phyloP scores from a whole-genome alignment of 2,329 filamentous ascomycete genomes.

The Paramyrothecium sp. region DNA sequence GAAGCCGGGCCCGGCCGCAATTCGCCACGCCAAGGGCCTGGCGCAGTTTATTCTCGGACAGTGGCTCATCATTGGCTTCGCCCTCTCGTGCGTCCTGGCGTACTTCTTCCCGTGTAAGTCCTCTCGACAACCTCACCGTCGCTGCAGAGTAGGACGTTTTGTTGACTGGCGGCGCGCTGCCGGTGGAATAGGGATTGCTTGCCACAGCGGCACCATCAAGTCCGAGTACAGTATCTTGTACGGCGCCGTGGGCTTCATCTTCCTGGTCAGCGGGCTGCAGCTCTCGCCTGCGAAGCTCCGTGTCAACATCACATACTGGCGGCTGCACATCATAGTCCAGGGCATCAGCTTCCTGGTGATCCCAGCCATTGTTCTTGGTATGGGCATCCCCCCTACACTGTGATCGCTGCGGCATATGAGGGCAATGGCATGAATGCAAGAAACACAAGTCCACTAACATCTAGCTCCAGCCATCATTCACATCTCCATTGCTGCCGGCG shows the following conservation, averaged over 20 bases:
- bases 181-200: slow-evolving; percentile 39
- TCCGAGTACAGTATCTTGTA: slow-evolving; percentile 64
- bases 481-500: slow-evolving; percentile 45
- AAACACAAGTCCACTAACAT: slow-evolving; percentile 11
- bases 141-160: neutral
- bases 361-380: slow-evolving; percentile 60
- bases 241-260: slow-evolving; percentile 67
- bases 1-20: neutral
- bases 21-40: slow-evolving; percentile 14
- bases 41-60: slow-evolving; percentile 47
- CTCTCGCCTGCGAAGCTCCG: slow-evolving; percentile 61
- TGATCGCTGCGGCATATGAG: neutral
- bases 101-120: slow-evolving; percentile 42
- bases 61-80: slow-evolving; percentile 65
- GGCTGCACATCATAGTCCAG: slow-evolving; percentile 66
- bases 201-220: slow-evolving; percentile 46
- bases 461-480: slow-evolving; percentile 37
- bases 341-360: slow-evolving; percentile 65
- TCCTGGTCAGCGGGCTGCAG: slow-evolving; percentile 69
- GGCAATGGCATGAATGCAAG: neutral
- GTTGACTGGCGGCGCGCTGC: neutral
- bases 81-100: slow-evolving; percentile 46
- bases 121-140: neutral
- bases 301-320: slow-evolving; percentile 63
- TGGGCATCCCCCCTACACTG: slow-evolving; percentile 8